Conservation (phyloP, 495 filamentous ascomycete genomes). For the Letharia lupina region DNA sequence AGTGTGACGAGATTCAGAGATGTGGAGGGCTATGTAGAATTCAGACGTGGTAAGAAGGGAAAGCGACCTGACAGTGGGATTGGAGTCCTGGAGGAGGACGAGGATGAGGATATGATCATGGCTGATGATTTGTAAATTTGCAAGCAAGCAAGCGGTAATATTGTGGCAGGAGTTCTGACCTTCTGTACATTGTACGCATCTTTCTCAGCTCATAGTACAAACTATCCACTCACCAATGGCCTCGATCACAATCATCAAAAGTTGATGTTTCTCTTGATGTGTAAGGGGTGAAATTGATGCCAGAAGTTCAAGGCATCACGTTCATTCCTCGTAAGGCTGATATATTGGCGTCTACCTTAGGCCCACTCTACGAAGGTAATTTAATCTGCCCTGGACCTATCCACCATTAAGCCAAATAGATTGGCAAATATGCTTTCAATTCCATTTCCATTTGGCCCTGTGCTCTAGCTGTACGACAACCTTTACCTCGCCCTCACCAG, state of each 20-base stretch:
- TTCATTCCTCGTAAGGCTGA: background rate
- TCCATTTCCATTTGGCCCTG: too few relatives aligned
- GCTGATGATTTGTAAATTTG: slow-evolving; percentile 15
- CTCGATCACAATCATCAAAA: background rate
- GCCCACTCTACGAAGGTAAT: too few relatives aligned
- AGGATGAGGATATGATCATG: slow-evolving; percentile 30
- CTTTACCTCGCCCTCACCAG: too few relatives aligned
- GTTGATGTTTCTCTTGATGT: background rate
- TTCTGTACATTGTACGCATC: slow-evolving; percentile 3
- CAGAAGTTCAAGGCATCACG: background rate
- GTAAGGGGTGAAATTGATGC: background rate
- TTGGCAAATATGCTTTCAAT: too few relatives aligned
- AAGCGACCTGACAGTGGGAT: slow-evolving; percentile 51
- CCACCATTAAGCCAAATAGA: too few relatives aligned
- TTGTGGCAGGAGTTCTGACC: background rate
- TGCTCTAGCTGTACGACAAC: too few relatives aligned
- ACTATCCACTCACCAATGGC: slow-evolving; percentile 7
- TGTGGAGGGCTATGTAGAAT: slow-evolving; percentile 28
- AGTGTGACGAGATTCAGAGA: slow-evolving; percentile 40
- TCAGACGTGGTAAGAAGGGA: slow-evolving; percentile 37
- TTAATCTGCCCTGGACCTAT: too few relatives aligned
- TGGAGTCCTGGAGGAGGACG: slow-evolving; percentile 55
- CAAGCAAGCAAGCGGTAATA: background rate
- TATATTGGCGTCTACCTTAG: too few relatives aligned
- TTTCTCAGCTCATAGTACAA: slow-evolving; percentile 8